phyloP scores from a whole-genome alignment of 306 rosid species.

The Inga laurina region DNA sequence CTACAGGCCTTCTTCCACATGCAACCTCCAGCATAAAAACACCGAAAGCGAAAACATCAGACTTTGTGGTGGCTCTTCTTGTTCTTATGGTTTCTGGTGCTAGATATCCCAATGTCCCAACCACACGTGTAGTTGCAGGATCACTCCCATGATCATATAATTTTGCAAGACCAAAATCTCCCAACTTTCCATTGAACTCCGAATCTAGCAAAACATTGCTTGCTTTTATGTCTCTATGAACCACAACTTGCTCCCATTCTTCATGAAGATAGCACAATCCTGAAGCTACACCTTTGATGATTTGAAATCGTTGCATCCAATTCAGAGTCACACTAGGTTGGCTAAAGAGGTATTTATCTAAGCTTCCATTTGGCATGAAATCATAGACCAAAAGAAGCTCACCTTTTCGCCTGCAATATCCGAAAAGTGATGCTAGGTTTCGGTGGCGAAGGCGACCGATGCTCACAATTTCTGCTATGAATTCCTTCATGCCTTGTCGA shows the following conservation, averaged over 20 bases:
- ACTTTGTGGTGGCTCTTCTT: conserved; percentile 44
- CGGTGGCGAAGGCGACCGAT: conserved; percentile 68
- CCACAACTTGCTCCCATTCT: conserved; percentile 70
- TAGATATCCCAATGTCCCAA: conserved; percentile 70
- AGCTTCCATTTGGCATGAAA: conserved; percentile 74
- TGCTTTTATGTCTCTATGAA: conserved; percentile 72
- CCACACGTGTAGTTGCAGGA: conserved; percentile 66
- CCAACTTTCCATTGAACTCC: conserved; percentile 43
- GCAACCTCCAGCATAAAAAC: conserved; percentile 63
- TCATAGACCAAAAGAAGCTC: conserved; percentile 70
- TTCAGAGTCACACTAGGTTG: conserved; percentile 37
- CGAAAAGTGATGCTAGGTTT: conserved; percentile 62
- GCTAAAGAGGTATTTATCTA: conserved; percentile 48
- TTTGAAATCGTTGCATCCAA: conserved; percentile 66
- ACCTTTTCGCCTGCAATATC: conserved; percentile 61
- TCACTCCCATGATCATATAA: conserved; percentile 60
- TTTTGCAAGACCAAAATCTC: conserved; percentile 75
- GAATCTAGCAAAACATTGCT: neutral
- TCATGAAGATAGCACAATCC: conserved; percentile 64
- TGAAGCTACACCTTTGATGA: conserved; percentile 52
- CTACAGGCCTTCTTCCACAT: conserved; percentile 67
- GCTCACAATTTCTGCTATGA: conserved; percentile 64
- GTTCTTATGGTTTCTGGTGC: conserved; percentile 66
- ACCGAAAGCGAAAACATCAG: conserved; percentile 16
- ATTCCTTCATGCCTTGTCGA: conserved; percentile 67